Percentiles rank a stretch among this genome's conserved stretches.
These are phyloP conservation scores for Aspergillus sp. DNA, from an alignment of 2,329 filamentous ascomycete species.

Conservation along the genomic window DNA sequence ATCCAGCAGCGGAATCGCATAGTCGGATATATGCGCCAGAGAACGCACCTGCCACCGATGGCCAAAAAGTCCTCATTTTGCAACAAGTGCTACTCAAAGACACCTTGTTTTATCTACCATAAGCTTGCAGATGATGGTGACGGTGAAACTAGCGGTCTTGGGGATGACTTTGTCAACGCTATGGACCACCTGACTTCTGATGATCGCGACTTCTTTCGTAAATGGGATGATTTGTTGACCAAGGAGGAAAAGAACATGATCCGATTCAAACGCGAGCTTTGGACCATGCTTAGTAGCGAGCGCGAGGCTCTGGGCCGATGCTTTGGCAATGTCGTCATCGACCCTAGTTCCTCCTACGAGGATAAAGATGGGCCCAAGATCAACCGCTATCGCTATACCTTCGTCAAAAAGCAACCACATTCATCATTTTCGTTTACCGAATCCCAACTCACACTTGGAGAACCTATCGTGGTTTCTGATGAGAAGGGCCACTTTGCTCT, in stretches of 20 bases:
- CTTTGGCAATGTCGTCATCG: slow-evolving; percentile 83
- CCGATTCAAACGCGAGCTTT: slow-evolving; percentile 83
- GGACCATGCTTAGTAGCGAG: slow-evolving; percentile 91
- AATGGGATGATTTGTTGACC: slow-evolving; percentile 90
- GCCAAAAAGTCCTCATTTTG: slow-evolving; percentile 79
- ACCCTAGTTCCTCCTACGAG: slow-evolving; percentile 72
- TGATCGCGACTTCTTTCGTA: slow-evolving; percentile 83
- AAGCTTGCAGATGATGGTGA: slow-evolving; percentile 83
- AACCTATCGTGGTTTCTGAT: slow-evolving; percentile 95
- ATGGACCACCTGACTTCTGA: slow-evolving; percentile 73
- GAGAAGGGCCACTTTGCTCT: slow-evolving; percentile 94
- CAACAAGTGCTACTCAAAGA: slow-evolving; percentile 85
- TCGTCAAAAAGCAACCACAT: slow-evolving; percentile 67
- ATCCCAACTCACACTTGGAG: slow-evolving; percentile 81
- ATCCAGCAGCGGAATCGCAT: slow-evolving; percentile 92
- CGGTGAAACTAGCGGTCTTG: slow-evolving; percentile 77
- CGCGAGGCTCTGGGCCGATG: slow-evolving; percentile 86
- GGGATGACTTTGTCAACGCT: slow-evolving; percentile 77
- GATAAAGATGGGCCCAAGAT: slow-evolving; percentile 75
- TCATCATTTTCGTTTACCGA: slow-evolving; percentile 81
- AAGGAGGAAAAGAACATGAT: slow-evolving; percentile 92
- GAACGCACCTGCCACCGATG: slow-evolving; percentile 82
- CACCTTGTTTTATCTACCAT: slow-evolving; percentile 90
- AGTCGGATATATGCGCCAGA: slow-evolving; percentile 79
- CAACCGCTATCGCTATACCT: slow-evolving; percentile 85